Conservation (phyloP, 495 filamentous ascomycete species). For the Aspergillus sclerotiicarbonarius region DNA sequence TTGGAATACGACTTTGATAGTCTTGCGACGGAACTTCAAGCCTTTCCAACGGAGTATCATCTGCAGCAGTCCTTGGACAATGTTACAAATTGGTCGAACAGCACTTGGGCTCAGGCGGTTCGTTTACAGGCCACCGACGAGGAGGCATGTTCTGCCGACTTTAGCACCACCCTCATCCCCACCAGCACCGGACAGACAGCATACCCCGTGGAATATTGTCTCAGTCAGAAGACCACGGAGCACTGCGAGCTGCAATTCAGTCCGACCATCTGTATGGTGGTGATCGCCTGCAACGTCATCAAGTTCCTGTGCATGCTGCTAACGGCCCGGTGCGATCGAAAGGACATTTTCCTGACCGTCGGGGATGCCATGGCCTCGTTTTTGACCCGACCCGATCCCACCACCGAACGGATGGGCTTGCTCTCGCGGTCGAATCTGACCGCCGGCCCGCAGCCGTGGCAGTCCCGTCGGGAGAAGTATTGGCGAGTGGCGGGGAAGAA, state of each 20-base stretch:
- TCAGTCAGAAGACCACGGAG: background rate
- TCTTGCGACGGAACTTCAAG: background rate
- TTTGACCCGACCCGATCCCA: slow-evolving; percentile 14
- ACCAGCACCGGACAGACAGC: background rate
- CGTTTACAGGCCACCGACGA: background rate
- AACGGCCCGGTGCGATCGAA: background rate
- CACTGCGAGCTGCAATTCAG: slow-evolving; percentile 9
- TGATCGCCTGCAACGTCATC: slow-evolving; percentile 14
- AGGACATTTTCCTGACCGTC: slow-evolving; percentile 13
- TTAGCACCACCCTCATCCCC: no score
- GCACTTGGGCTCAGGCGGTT: background rate
- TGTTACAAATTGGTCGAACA: background rate
- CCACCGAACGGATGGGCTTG: slow-evolving; percentile 5
- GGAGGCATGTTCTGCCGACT: background rate
- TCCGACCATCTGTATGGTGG: slow-evolving; percentile 4
- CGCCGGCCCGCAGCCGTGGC: background rate
- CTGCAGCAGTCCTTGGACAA: background rate
- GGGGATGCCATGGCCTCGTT: slow-evolving; percentile 25
- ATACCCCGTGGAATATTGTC: slow-evolving; percentile 6
- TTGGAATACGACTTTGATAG: background rate
- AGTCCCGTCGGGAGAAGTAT: background rate
- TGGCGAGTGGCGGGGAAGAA: background rate
- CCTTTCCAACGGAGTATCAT: background rate
- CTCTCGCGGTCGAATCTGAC: slow-evolving; percentile 1
- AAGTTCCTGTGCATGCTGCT: slow-evolving; percentile 16